A percentile compares a stretch with the other conserved stretches of the same genome.
Conservation (phyloP, 176 grass and related monocot genomes). For the Cenchrus fungigraminus region DNA sequence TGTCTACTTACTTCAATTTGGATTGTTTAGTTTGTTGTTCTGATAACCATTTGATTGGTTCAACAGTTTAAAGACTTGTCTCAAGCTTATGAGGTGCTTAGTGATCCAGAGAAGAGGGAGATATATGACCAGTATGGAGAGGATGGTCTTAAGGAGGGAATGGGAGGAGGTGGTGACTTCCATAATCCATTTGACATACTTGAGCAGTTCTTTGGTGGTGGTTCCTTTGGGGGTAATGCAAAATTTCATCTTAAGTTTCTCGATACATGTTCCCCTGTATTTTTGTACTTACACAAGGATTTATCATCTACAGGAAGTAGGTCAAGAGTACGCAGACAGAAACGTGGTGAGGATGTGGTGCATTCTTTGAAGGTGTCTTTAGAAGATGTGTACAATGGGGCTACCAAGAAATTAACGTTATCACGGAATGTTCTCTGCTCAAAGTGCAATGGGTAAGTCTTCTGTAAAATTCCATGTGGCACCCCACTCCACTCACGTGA, state of each 20-base stretch:
- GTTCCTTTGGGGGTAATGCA: slow-evolving; percentile 59
- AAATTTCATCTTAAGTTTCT: neutral
- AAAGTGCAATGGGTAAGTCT: slow-evolving; percentile 80
- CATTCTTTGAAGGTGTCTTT: slow-evolving; percentile 69
- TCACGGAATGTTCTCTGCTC: slow-evolving; percentile 69
- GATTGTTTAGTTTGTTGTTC: slow-evolving; percentile 25
- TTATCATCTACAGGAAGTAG: slow-evolving; percentile 56
- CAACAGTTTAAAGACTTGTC: slow-evolving; percentile 80
- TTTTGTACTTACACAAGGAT: slow-evolving; percentile 15
- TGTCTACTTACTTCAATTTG: neutral
- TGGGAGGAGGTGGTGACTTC: slow-evolving; percentile 60
- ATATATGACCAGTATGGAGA: slow-evolving; percentile 77
- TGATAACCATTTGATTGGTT: slow-evolving; percentile 19
- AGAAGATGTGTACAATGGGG: slow-evolving; percentile 73
- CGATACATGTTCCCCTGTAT: neutral
- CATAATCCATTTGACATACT: slow-evolving; percentile 84
- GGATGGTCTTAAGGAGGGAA: slow-evolving; percentile 80
- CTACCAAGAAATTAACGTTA: slow-evolving; percentile 68
- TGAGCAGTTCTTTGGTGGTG: slow-evolving; percentile 76
- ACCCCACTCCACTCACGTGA: neutral
- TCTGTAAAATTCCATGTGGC: neutral
- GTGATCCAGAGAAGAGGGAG: slow-evolving; percentile 74
- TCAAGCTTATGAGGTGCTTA: slow-evolving; percentile 82
- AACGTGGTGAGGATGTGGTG: slow-evolving; percentile 63
- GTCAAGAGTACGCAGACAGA: slow-evolving; percentile 69